Conservation (phyloP, 2,329 filamentous ascomycete genomes). For the Ophiostoma sp. region DNA sequence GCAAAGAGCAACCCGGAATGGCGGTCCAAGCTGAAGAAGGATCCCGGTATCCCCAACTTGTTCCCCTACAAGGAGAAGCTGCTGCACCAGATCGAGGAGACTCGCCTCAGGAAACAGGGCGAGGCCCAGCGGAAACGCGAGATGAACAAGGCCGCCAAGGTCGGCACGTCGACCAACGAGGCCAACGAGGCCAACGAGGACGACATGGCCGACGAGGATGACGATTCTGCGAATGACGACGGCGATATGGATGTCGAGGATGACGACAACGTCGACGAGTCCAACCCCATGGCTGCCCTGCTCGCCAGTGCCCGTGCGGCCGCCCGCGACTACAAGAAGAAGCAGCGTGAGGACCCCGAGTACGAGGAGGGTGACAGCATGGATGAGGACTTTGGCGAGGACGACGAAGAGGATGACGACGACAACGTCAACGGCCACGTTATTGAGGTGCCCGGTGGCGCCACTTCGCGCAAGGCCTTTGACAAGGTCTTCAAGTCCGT, state of each 20-base stretch:
- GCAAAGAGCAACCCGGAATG: slow-evolving; percentile 98
- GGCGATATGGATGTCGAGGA: slow-evolving; percentile 46
- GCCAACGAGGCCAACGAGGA: slow-evolving; percentile 30
- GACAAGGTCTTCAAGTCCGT: slow-evolving; percentile 96
- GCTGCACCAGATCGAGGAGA: slow-evolving; percentile 89
- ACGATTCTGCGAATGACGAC: slow-evolving; percentile 46
- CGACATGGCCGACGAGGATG: slow-evolving; percentile 41
- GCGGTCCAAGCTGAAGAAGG: slow-evolving; percentile 92
- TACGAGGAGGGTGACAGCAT: slow-evolving; percentile 47
- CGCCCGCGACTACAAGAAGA: slow-evolving; percentile 67
- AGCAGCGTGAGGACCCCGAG: slow-evolving; percentile 56
- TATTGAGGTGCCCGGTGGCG: slow-evolving; percentile 47
- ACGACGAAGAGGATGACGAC: slow-evolving; percentile 50
- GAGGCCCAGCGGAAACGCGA: slow-evolving; percentile 67
- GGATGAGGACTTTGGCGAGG: slow-evolving; percentile 37
- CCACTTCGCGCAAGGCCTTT: slow-evolving; percentile 75
- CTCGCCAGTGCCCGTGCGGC: slow-evolving; percentile 76
- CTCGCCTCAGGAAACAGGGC: slow-evolving; percentile 72
- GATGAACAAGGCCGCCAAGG: slow-evolving; percentile 62
- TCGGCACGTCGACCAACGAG: slow-evolving; percentile 40
- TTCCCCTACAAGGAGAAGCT: slow-evolving; percentile 98
- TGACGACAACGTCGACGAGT: slow-evolving; percentile 55
- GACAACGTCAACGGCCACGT: slow-evolving; percentile 46
- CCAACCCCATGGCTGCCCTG: slow-evolving; percentile 89
- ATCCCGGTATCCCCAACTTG: slow-evolving; percentile 92